Conservation (phyloP, 306 rosid genomes). For the Quercus ilex region DNA sequence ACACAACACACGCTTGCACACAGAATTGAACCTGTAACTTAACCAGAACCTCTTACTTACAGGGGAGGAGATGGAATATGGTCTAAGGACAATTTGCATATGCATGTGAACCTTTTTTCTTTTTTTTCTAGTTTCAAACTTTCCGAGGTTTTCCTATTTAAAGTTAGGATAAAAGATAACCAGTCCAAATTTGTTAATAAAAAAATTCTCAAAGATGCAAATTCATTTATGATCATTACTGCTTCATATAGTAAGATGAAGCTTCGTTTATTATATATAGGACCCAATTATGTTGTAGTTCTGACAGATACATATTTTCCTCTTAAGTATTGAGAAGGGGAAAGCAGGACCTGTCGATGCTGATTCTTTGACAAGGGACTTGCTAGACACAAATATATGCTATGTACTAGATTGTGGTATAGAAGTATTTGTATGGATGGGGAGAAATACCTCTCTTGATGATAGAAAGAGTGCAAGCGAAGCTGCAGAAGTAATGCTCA, state of each 20-base stretch:
- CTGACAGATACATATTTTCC: constrained; percentile 24
- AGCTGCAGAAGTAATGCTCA: constrained; percentile 72
- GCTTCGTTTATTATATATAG: neutral
- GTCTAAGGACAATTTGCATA: neutral
- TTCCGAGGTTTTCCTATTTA: neutral
- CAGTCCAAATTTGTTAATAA: neutral
- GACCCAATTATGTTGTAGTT: constrained; percentile 19
- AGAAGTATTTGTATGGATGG: constrained; percentile 91
- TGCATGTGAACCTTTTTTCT: neutral
- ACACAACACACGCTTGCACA: neutral
- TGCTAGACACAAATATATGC: constrained; percentile 76
- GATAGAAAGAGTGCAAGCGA: constrained; percentile 78
- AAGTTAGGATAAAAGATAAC: neutral
- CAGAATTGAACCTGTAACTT: neutral
- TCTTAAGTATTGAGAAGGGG: constrained; percentile 75
- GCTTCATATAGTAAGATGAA: constrained; percentile 6
- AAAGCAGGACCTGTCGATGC: constrained; percentile 57
- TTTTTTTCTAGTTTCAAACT: neutral
- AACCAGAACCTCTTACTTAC: neutral
- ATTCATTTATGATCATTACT: neutral
- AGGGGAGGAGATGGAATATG: neutral
- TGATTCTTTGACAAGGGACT: constrained; percentile 70
- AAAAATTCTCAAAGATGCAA: neutral
- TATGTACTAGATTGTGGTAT: constrained; percentile 81
- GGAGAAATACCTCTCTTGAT: constrained; percentile 87